Evolutionary conservation across 1,284 basidiomycete species (phyloP), one percentile per base, ranked within the genome.

Genomic region (Boletus hoseneyae): DNA sequence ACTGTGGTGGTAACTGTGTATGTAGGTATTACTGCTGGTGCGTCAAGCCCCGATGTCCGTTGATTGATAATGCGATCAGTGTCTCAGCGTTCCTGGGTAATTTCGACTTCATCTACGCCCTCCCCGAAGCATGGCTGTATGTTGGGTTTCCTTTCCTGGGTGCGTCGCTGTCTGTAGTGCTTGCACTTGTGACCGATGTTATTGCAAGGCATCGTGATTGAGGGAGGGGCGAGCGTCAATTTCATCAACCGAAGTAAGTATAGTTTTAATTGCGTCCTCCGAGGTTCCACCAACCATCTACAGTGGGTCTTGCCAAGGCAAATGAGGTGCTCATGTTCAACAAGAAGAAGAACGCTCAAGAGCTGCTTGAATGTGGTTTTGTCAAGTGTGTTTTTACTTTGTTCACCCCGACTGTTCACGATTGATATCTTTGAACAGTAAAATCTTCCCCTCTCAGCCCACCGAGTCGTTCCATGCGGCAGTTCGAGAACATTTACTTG

Each of bases 51-150:
- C 4, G 15, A 32, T 15, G 12, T 34, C 11, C 19, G 11, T 23
- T 27, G 38, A 39, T 18, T 16, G 10, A 35, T 36, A 37, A 48
- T 27, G 23, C 9, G 12, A 46, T 13, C n/a, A n/a, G 13, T 19
- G 3, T 48, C 30, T 41, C 4, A 86, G 85, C 84, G 1, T 79
- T 85, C 57, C 67, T 87, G 21, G 84, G 85, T 2, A 77, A 85
- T 52, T 86, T 86, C 57, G 85, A 88, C 60, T 85, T 87, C 59
- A 83, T 87, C 23, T 87, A 85, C 54, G 73, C 77, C n/a, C 64
- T 86, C 53, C 80, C 82, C 1, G 70, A 75, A 48, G 74, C 69
- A 2, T 87, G 82, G 81, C 63, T 87, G 11, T 77, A 78, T 25
- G 72, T 80, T 1, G 85, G 83, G 1, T 87, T 87, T 58, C 75